Conservation (phyloP, 176 grass and related monocot species). For the Rhynchospora tenuis region DNA sequence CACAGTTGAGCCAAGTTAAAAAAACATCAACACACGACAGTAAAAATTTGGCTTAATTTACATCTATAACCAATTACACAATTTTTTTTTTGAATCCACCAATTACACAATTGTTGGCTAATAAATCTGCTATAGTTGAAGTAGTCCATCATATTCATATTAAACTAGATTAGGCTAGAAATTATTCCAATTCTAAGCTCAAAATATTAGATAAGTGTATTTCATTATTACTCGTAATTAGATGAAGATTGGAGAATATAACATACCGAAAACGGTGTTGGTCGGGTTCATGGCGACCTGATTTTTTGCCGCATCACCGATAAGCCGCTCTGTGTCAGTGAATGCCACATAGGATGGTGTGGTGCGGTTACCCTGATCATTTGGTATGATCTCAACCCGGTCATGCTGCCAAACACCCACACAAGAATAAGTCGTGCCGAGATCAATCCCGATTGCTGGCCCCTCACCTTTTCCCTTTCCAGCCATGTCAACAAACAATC, state of each 20-base stretch:
- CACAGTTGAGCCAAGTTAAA: too few relatives aligned
- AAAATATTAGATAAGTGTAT: too few relatives aligned
- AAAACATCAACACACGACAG: too few relatives aligned
- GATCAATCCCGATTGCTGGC: conserved; percentile 79
- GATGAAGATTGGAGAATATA: not conserved
- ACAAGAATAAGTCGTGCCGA: conserved; percentile 88
- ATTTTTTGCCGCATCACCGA: conserved; percentile 40
- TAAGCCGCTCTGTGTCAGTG: conserved; percentile 39
- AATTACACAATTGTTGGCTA: too few relatives aligned
- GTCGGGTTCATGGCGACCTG: conserved; percentile 50
- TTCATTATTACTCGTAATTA: too few relatives aligned
- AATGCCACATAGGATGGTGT: conserved; percentile 76
- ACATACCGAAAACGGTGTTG: conserved; percentile 41
- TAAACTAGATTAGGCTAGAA: too few relatives aligned
- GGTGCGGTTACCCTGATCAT: conserved; percentile 93
- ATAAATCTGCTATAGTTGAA: too few relatives aligned
- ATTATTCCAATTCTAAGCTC: too few relatives aligned
- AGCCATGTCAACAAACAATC: conserved; percentile 8
- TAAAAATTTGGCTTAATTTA: too few relatives aligned
- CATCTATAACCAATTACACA: too few relatives aligned
- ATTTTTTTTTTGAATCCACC: too few relatives aligned
- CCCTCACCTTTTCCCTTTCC: conserved; percentile 35
- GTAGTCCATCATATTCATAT: too few relatives aligned
- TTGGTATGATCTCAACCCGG: conserved; percentile 85
- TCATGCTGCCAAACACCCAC: conserved; percentile 83